Base-by-base conservation (phyloP, 2,329 filamentous ascomycete genomes). In the Pochonia chlamydosporia region DNA sequence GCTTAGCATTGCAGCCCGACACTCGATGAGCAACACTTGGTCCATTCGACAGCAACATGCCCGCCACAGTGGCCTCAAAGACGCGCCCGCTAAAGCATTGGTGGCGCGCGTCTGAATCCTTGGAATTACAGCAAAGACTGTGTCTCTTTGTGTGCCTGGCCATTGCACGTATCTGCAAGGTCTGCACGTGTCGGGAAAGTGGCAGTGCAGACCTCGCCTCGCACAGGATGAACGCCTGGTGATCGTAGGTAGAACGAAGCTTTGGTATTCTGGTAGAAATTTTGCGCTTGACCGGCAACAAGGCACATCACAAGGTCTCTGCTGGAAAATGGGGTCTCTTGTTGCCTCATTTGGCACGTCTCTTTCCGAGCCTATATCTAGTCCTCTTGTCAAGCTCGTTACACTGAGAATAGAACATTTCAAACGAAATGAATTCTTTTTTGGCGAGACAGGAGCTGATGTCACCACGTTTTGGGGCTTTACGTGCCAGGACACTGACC, bases 181-280 rank as follows among this genome's bases (percentile, higher is more conserved):
- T 30, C 26, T 25, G 46, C 47, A 49, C 47, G 47, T 46, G 47
- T 42, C 28, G 9, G 40, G 33, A 30, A 11, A 26, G 37, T 26
- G 40, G 31, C 40, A 25, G 33, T 44, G 26, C 13, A 25, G 43
- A 46, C 37, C 5, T 31, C 20, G 25, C 14, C 35, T 35, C n/a
- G 24, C n/a, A 39, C 47, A 49, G 39, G 47, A 40, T 23, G 40
- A 5, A 23, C 14, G 28, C 28, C 35, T 24, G 26, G 40, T 26
- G 30, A 14, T 25, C 9, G 35, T 33, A 20, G 28, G 37, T 18
- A 20, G 18, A 40, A n/a, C 37, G 30, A 43, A 26, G 18, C 6
- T 30, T 35, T 21, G 28, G 26, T 13, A 31, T 42, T 23, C 26
- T 23, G 33, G 31, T n/a, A n/a, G n/a, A n/a, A n/a, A n/a, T n/a